Evolutionary conservation across 2,329 filamentous ascomycete species (phyloP).

Genomic region (Colletotrichum cuscutae): DNA sequence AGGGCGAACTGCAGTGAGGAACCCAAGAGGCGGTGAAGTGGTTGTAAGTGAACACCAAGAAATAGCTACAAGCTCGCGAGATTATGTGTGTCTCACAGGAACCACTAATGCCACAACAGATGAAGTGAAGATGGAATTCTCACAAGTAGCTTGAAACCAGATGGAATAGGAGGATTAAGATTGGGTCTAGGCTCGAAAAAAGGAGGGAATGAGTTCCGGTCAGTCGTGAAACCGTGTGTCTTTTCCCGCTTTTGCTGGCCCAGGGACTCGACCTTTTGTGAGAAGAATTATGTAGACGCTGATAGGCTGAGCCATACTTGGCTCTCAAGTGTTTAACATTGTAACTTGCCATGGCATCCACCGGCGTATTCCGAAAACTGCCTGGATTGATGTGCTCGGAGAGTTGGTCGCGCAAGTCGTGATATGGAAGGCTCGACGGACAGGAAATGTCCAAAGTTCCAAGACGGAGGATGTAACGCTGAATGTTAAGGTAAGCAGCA

Average conservation of each 20-base stretch:
- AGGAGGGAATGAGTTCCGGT: background rate
- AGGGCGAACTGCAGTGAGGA: background rate
- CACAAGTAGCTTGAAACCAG: background rate
- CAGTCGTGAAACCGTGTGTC: background rate
- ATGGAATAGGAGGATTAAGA: background rate
- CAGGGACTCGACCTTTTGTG: too few relatives aligned
- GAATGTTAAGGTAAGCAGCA: background rate
- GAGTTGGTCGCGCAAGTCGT: background rate
- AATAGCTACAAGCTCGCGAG: background rate
- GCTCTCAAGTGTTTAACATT: background rate
- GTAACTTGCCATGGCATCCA: background rate
- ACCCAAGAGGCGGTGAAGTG: background rate
- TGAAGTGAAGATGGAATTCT: background rate
- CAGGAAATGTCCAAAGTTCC: background rate
- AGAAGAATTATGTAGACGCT: background rate
- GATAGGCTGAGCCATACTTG: background rate
- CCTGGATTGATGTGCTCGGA: background rate
- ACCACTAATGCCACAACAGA: background rate
- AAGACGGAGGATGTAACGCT: background rate
- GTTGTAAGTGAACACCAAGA: background rate
- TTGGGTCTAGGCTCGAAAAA: background rate
- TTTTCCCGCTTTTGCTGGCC: background rate
- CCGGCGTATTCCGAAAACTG: background rate
- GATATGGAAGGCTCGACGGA: background rate
- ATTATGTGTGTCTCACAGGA: background rate